Percentiles rank a stretch among this genome's conserved stretches.
Conservation (phyloP, 1,284 basidiomycete species). For the Inonotus obliquus region DNA sequence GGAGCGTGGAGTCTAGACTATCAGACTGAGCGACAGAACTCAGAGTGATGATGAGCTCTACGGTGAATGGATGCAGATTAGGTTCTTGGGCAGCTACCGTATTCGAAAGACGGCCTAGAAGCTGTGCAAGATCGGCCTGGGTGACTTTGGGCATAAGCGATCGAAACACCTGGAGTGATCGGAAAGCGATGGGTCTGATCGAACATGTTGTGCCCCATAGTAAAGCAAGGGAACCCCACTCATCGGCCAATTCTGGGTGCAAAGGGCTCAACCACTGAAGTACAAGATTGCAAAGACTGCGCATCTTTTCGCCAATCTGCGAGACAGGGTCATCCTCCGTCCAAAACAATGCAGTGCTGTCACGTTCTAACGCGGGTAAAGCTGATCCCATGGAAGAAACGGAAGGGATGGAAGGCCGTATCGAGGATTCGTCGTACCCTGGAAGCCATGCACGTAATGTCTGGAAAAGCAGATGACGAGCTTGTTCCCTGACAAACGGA, state of each 20-base stretch:
- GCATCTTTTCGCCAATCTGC: constrained; percentile 63
- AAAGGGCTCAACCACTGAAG: constrained; percentile 69
- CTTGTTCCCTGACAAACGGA: constrained; percentile 64
- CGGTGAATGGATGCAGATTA: constrained; percentile 79
- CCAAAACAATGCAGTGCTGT: constrained; percentile 64
- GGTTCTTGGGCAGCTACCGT: constrained; percentile 76
- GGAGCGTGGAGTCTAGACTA: constrained; percentile 53
- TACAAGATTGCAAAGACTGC: constrained; percentile 59
- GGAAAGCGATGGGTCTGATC: constrained; percentile 81
- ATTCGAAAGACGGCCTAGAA: constrained; percentile 81
- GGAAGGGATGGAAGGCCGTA: constrained; percentile 44
- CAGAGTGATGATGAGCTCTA: constrained; percentile 80
- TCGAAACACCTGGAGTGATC: constrained; percentile 89
- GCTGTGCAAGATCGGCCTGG: constrained; percentile 70
- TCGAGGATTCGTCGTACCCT: constrained; percentile 61
- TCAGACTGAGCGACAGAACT: constrained; percentile 58
- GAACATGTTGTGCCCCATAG: constrained; percentile 86
- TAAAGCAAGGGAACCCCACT: constrained; percentile 81
- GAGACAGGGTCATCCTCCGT: constrained; percentile 58
- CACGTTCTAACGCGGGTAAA: constrained; percentile 55
- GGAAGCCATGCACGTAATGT: constrained; percentile 74
- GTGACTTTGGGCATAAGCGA: constrained; percentile 74
- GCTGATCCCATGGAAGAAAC: constrained; percentile 45
- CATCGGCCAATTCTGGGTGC: constrained; percentile 61
- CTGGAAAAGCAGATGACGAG: constrained; percentile 75